Evolutionary conservation across 805 yeast species (phyloP).

Genomic region (Wickerhamiella shivajii): DNA sequence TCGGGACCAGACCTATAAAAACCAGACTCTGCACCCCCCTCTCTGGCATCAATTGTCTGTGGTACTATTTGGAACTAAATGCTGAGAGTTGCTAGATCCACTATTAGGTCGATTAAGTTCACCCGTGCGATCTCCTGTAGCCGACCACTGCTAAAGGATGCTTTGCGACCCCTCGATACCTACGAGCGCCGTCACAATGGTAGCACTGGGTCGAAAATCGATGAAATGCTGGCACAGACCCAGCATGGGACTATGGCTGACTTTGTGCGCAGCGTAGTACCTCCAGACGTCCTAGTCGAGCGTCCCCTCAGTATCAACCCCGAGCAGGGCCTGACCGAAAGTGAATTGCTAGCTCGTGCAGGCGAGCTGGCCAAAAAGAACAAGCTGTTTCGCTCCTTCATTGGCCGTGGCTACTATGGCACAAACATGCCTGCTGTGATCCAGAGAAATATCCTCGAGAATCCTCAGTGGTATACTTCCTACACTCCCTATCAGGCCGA

Average conservation of each 20-base stretch:
- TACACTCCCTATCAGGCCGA: constrained; percentile 99
- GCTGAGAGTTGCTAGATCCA: too few species aligned
- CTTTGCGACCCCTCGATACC: constrained; percentile 44
- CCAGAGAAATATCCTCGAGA: constrained; percentile 80
- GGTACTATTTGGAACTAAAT: too few species aligned
- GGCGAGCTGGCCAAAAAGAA: constrained; percentile 60
- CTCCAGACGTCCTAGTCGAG: constrained; percentile 55
- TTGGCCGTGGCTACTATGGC: constrained; percentile 92
- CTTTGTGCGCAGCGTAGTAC: constrained; percentile 62
- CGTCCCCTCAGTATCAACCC: constrained; percentile 59
- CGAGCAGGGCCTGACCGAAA: constrained; percentile 59
- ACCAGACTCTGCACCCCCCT: too few species aligned
- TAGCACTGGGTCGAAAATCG: constrained; percentile 48
- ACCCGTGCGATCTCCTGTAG: too few species aligned
- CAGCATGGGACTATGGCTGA: constrained; percentile 55
- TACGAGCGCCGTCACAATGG: constrained; percentile 89
- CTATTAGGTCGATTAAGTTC: too few species aligned
- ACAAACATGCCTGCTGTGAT: constrained; percentile 83
- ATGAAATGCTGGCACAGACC: constrained; percentile 47
- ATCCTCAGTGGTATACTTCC: constrained; percentile 97
- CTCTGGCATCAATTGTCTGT: too few species aligned
- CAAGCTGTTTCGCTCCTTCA: constrained; percentile 55
- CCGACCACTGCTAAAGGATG: too few species aligned
- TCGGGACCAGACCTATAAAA: too few species aligned
- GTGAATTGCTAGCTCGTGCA: constrained; percentile 59